Percentiles rank a stretch among this genome's conserved stretches.
These are phyloP conservation scores for Salvia miltiorrhiza DNA, from an alignment of 257 asterid genomes.

Conservation along the genomic window DNA sequence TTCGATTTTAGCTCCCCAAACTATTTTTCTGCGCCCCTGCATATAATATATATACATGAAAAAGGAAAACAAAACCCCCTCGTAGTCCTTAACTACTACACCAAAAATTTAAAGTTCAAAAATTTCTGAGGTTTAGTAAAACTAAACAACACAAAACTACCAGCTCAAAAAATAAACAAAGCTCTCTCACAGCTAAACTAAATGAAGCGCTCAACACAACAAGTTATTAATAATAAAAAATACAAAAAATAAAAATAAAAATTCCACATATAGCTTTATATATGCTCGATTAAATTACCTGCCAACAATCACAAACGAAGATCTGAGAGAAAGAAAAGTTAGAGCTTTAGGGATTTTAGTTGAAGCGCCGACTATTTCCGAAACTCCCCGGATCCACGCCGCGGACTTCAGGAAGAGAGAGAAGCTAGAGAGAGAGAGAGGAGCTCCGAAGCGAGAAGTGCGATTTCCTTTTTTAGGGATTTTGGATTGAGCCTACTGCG, in stretches of 20 bases:
- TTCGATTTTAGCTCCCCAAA: too few relatives aligned
- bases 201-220: not conserved
- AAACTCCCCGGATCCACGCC: slow-evolving; percentile 55
- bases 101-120: not conserved
- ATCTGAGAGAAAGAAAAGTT: not conserved
- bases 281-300: slow-evolving; percentile 18
- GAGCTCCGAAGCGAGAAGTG: not conserved
- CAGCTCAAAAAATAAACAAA: too few relatives aligned
- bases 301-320: not conserved
- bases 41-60: not conserved
- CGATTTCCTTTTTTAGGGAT: slow-evolving; percentile 21
- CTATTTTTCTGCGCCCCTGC: too few relatives aligned
- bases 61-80: not conserved
- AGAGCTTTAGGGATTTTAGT: not conserved
- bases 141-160: not conserved
- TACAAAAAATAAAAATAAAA: not conserved
- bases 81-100: not conserved
- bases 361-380: slow-evolving; percentile 6
- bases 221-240: not conserved
- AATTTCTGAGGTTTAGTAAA: not conserved
- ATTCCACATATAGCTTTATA: not conserved
- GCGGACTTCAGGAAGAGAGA: slow-evolving; percentile 39
- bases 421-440: not conserved
- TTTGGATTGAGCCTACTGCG: slow-evolving; percentile 26
- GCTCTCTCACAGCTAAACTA: too few relatives aligned